Conservation (phyloP, 495 filamentous ascomycete species). For the Astrocystis sublimbata region DNA sequence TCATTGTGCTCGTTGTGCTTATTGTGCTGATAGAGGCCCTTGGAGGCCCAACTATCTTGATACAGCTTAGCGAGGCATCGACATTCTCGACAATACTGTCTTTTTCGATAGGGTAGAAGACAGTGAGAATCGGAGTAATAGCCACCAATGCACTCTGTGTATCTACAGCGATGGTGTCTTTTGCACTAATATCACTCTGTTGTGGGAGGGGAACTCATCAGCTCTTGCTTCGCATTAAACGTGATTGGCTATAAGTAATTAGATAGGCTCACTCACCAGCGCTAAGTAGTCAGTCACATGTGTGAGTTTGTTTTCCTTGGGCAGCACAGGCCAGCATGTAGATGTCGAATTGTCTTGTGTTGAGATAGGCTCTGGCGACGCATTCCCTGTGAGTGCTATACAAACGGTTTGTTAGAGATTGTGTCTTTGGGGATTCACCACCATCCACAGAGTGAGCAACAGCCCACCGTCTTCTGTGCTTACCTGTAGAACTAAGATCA, state of each 20-base stretch:
- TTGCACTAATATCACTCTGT: no score
- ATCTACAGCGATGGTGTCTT: conserved; percentile 1
- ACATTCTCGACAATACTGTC: conserved; percentile 12
- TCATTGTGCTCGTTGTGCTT: no score
- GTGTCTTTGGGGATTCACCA: no score
- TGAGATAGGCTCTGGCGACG: conserved; percentile 10
- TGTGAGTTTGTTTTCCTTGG: conserved; percentile 26
- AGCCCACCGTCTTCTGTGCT: no score
- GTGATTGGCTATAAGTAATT: no score
- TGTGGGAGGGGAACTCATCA: no score
- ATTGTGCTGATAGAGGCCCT: conserved; percentile 25
- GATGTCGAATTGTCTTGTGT: conserved; percentile 22
- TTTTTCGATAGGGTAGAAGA: conserved; percentile 21
- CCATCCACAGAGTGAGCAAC: no score
- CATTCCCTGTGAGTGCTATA: conserved; percentile 25
- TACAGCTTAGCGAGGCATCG: conserved; percentile 25
- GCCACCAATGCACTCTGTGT: conserved; percentile 8
- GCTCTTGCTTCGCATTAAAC: no score
- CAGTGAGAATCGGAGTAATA: conserved; percentile 28
- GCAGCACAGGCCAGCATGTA: conserved; percentile 29
- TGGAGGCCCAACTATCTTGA: conserved; percentile 25
- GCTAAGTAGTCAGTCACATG: conserved; percentile 18
- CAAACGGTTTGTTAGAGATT: no score
- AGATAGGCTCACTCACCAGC: no score
- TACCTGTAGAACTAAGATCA: conserved; percentile 22